Evolutionary conservation across 495 filamentous ascomycete genomes (phyloP), one percentile per base, ranked within the genome.

Genomic region (Penicillium coffeae): DNA sequence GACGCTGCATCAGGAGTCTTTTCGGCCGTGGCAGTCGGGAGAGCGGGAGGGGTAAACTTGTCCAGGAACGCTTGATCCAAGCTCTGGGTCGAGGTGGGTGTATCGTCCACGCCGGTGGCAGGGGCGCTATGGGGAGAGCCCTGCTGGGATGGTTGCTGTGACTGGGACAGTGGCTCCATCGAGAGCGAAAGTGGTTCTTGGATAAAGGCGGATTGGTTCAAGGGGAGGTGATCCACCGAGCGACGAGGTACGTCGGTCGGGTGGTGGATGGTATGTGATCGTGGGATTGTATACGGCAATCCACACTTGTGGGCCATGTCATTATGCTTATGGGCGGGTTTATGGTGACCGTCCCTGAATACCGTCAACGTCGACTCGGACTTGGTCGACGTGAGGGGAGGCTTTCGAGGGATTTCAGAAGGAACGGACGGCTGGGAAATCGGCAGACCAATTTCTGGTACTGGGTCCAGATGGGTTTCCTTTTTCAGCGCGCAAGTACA

Each of bases 401-500:
- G 77, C 71, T 85, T 84, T 58, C 76, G 66, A 52, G 68, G 62
- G 56, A 62, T 64, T 68, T 86, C 74, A 62, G 69, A 65, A 49
- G 70, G 65, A 45, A 75, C 60, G 47, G 70, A 52, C 25, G 58
- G 58, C 18, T 58, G 60, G 43, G 58, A 27, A 44, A 51, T 25
- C 20, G 58, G 58, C 22, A 64, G 37, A 40, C 60, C 58, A 15
- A 55, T 51, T 43, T 64, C 60, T 4, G 60, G 60, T 4, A 64
- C 60, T n/a, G 58, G 25, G 27, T 94, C 86, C 52, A 93, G 79
- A 54, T 77, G 74, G 46, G 79, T 77, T 69, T 96, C 93, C 71
- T 91, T 95, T 76, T 96, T 98, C 66, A 90, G 65, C 56, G 88
- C 85, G 72, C 93, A 98, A 52, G 84, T 87, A 74, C 93, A 98